These are phyloP conservation scores for Coemansia sp. DNA, from an alignment of 192 early-diverging fungal genomes.

Conservation along the genomic window DNA sequence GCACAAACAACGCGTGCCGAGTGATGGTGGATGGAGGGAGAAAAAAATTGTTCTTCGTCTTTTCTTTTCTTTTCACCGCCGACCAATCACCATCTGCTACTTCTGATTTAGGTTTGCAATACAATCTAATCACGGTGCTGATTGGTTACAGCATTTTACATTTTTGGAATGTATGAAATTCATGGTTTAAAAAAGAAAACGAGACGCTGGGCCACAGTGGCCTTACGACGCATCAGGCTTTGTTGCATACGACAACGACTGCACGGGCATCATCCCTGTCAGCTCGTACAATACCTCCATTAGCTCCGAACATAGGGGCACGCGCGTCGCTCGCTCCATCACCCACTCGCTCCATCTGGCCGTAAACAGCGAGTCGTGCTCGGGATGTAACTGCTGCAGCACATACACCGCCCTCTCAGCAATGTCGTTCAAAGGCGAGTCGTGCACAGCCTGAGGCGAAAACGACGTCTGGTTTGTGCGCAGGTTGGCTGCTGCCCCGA, in stretches of 20 bases:
- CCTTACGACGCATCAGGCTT: no score
- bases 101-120: no score
- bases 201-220: no score
- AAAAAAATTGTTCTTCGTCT: background rate
- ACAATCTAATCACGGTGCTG: no score
- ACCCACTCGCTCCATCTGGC: slow-evolving; percentile 38
- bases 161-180: no score
- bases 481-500: slow-evolving; percentile 18
- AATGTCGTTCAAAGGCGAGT: slow-evolving; percentile 42
- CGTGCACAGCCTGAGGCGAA: slow-evolving; percentile 13
- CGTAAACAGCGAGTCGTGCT: slow-evolving; percentile 44
- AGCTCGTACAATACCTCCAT: slow-evolving; percentile 47
- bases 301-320: slow-evolving; percentile 17
- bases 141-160: no score
- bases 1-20: background rate
- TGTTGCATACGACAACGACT: slow-evolving; percentile 6
- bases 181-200: no score
- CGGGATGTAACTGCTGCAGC: slow-evolving; percentile 47
- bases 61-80: no score
- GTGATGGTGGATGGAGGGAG: background rate
- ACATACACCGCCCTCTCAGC: slow-evolving; percentile 51
- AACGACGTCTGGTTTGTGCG: slow-evolving; percentile 10
- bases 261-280: slow-evolving; percentile 34
- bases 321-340: slow-evolving; percentile 29
- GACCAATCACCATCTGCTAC: no score